These are phyloP conservation scores for Luffa aegyptiaca DNA, from an alignment of 306 rosid genomes.

Conservation along the genomic window DNA sequence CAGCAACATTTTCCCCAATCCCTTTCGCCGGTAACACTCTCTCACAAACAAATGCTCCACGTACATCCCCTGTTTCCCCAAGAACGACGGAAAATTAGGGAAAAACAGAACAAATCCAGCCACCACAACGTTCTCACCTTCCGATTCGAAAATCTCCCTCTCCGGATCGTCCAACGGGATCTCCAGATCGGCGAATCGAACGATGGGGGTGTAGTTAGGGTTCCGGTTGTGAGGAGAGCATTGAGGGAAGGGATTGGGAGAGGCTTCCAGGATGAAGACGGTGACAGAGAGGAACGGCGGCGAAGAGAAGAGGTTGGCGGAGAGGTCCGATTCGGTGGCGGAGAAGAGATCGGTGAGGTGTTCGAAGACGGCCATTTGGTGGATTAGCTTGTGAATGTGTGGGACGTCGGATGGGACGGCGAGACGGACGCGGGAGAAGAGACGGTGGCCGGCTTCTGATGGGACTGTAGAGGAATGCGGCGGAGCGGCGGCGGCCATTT, in stretches of 20 bases:
- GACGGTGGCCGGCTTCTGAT: conserved; percentile 14
- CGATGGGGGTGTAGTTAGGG: conserved; percentile 23
- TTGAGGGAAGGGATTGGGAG: conserved; percentile 28
- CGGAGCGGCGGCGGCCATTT: neutral
- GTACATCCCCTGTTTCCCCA: conserved; percentile 59
- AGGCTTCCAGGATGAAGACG: conserved; percentile 59
- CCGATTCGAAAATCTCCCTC: conserved; percentile 16
- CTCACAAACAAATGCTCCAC: conserved; percentile 68
- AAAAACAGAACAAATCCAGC: conserved; percentile 67
- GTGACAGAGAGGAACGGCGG: conserved; percentile 70
- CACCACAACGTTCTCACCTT: conserved; percentile 7
- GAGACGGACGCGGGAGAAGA: conserved; percentile 66
- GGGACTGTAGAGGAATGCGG: conserved; percentile 1
- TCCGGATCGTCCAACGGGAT: conserved; percentile 55
- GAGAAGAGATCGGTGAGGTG: conserved; percentile 43
- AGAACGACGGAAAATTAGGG: conserved; percentile 52
- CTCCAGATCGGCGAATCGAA: conserved; percentile 20
- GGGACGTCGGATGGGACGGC: conserved; percentile 38
- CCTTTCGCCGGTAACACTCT: conserved; percentile 59
- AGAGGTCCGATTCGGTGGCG: conserved; percentile 59
- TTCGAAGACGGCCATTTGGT: conserved; percentile 70
- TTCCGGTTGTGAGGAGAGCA: neutral
- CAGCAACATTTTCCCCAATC: conserved; percentile 52
- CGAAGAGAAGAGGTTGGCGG: conserved; percentile 46
- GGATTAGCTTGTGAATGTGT: conserved; percentile 67